A percentile compares a stretch with the other conserved stretches of the same genome.
Evolutionary conservation across 768 basidiomycete species (phyloP).

Genomic region (Tubosaeta sp.): DNA sequence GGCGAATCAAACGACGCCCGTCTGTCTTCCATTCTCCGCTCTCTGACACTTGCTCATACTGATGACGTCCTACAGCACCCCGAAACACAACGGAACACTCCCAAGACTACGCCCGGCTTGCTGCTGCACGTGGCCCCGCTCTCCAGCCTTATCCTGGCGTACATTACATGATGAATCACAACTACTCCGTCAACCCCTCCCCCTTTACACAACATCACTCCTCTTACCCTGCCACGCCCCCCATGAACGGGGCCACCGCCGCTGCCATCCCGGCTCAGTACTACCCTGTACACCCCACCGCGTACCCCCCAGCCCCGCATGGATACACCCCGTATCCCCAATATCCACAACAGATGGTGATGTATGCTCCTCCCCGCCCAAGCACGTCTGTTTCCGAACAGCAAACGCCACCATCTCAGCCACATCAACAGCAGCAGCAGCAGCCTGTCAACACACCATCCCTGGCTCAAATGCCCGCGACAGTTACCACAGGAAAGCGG

Average conservation of each 20-base stretch:
- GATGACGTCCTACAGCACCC: slow-evolving; percentile 15
- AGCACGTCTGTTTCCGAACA: slow-evolving; percentile 35
- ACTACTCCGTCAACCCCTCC: slow-evolving; percentile 60
- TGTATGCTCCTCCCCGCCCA: slow-evolving; percentile 50
- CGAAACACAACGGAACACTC: slow-evolving; percentile 16
- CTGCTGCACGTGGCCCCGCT: slow-evolving; percentile 36
- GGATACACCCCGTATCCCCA: slow-evolving; percentile 56
- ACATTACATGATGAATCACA: slow-evolving; percentile 65
- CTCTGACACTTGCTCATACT: background rate
- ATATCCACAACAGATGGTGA: slow-evolving; percentile 57
- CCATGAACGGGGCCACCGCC: slow-evolving; percentile 37
- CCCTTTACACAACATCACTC: slow-evolving; percentile 43
- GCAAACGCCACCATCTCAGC: slow-evolving; percentile 21
- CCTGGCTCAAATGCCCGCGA: slow-evolving; percentile 31
- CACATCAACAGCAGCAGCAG: slow-evolving; percentile 22
- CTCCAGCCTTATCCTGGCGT: slow-evolving; percentile 55
- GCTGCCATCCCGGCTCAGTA: slow-evolving; percentile 44
- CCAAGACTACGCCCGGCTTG: slow-evolving; percentile 29
- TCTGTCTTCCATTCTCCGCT: slow-evolving; percentile 10
- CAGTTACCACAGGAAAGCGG: slow-evolving; percentile 45
- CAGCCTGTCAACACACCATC: slow-evolving; percentile 32
- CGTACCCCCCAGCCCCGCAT: slow-evolving; percentile 43
- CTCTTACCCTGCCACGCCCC: slow-evolving; percentile 27
- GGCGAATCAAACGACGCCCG: slow-evolving; percentile 17
- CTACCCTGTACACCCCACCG: slow-evolving; percentile 54